Conservation (phyloP, 2,329 filamentous ascomycete species). For the Arachnomyces sp. region DNA sequence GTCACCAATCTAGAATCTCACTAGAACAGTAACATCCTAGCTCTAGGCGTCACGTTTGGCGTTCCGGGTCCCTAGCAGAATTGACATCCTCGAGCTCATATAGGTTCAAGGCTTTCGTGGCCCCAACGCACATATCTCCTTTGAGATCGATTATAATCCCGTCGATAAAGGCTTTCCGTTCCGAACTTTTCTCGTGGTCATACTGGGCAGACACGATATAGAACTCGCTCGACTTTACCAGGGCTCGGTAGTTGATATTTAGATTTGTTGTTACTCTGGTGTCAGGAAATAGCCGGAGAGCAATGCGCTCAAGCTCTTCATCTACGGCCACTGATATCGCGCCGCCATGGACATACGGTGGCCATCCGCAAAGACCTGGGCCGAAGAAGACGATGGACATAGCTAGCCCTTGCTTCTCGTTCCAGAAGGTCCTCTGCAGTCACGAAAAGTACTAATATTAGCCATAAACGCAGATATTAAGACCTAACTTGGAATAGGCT, state of each 20-base stretch:
- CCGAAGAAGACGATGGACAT: constrained; percentile 63
- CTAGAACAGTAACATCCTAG: too few relatives aligned
- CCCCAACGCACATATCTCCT: constrained; percentile 53
- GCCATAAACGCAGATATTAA: constrained; percentile 6
- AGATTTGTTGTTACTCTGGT: constrained; percentile 52
- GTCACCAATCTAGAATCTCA: too few relatives aligned
- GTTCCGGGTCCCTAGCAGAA: background rate
- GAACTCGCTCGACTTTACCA: constrained; percentile 53
- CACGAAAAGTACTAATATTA: constrained; percentile 16
- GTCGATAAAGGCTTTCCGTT: constrained; percentile 30
- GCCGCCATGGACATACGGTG: constrained; percentile 64
- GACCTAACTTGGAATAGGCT: constrained; percentile 1
- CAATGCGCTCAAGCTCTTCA: constrained; percentile 61
- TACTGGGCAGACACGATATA: constrained; percentile 52
- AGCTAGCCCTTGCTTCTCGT: constrained; percentile 50
- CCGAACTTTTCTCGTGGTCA: constrained; percentile 31
- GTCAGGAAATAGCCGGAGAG: constrained; percentile 42
- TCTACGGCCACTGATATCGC: constrained; percentile 60
- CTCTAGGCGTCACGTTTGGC: too few relatives aligned
- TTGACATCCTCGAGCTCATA: constrained; percentile 29
- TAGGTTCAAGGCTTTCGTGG: constrained; percentile 42
- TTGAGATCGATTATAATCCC: constrained; percentile 31
- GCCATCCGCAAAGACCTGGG: constrained; percentile 59
- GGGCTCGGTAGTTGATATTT: constrained; percentile 55
- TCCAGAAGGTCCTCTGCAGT: constrained; percentile 60